Percentiles rank a stretch among this genome's conserved stretches.
phyloP scores from a whole-genome alignment of 2,329 filamentous ascomycete species.

The Penicillium janthinellum region DNA sequence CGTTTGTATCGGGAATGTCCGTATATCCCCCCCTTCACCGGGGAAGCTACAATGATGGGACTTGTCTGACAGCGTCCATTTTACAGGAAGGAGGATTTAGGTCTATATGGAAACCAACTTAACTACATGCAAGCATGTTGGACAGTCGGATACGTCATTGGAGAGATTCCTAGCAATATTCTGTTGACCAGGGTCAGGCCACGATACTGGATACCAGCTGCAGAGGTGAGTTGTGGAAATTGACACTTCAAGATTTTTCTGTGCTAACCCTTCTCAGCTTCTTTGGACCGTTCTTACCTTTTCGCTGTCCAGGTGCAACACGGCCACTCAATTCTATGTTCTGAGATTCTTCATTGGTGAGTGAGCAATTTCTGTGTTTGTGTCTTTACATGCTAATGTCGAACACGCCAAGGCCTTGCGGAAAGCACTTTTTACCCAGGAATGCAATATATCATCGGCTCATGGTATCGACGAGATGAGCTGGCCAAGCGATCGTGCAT shows the following conservation, averaged over 20 bases:
- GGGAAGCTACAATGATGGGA: too few species aligned
- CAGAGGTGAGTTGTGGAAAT: conserved; percentile 40
- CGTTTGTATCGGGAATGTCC: conserved; percentile 51
- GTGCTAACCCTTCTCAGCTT: conserved; percentile 30
- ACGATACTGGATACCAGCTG: conserved; percentile 51
- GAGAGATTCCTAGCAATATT: conserved; percentile 55
- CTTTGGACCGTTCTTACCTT: conserved; percentile 55
- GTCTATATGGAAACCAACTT: conserved; percentile 56
- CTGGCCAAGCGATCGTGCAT: conserved; percentile 56
- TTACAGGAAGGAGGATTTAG: conserved; percentile 55
- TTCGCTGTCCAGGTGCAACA: conserved; percentile 44
- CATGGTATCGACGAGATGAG: conserved; percentile 55
- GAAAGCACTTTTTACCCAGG: conserved; percentile 57
- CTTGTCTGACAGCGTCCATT: conserved; percentile 1
- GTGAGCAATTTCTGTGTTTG: background rate
- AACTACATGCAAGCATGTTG: conserved; percentile 60
- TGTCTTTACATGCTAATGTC: background rate
- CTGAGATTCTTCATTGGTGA: conserved; percentile 53
- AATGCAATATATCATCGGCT: conserved; percentile 56
- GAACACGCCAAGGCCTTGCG: conserved; percentile 39
- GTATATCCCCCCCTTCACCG: too few species aligned
- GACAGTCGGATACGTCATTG: conserved; percentile 63
- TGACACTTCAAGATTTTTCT: conserved; percentile 1
- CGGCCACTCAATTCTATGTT: conserved; percentile 48
- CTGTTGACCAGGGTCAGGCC: conserved; percentile 53